Base-by-base conservation (phyloP, 305 asterid genomes). In the Fraxinus nigra region DNA sequence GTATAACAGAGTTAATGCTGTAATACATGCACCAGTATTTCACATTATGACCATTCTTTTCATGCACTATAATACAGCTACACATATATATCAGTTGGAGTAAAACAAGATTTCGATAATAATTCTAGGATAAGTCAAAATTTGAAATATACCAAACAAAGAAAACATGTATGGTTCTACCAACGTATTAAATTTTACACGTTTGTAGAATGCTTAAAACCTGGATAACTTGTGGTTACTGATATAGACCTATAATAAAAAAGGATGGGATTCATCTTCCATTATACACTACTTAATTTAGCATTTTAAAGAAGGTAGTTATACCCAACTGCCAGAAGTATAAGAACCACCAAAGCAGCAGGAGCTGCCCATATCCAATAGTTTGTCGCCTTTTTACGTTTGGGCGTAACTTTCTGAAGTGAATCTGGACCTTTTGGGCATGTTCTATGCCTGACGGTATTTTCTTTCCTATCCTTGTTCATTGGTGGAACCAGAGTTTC, bases 351-450 rank as follows among this genome's bases (percentile, higher is more conserved):
- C 51, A 86, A 78, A 6, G 85, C 93, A 61, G 88, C 90, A 8
- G 93, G 81, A 81, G 76, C 89, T 7, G 87, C 92, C 89, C 90
- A 92, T 35, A 85, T 8, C 95, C 92, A 88, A 35, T 89, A 88
- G 79, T 92, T 89, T 0, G 89, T 88, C 59, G 89, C 87, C 86
- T 93, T 94, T 83, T 89, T 94, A 81, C 96, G 97, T 79, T 90
- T 92, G 30, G 90, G 90, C 48, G 92, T 81, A 79, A 87, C 83
- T 85, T 89, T 94, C 0, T 92, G 92, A 69, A 91, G 90, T 43
- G 95, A 81, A 73, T 89, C 91, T 0, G 84, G 72, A 10, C 94
- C 94, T 87, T 87, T 92, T 4, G 89, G 51, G 7, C 93, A 89
- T 33, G 74, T 79, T 81, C 93, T 92, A 11, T 77, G 84, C 91